Evolutionary conservation across 306 rosid genomes (phyloP).

Genomic region (Cucurbita moschata): DNA sequence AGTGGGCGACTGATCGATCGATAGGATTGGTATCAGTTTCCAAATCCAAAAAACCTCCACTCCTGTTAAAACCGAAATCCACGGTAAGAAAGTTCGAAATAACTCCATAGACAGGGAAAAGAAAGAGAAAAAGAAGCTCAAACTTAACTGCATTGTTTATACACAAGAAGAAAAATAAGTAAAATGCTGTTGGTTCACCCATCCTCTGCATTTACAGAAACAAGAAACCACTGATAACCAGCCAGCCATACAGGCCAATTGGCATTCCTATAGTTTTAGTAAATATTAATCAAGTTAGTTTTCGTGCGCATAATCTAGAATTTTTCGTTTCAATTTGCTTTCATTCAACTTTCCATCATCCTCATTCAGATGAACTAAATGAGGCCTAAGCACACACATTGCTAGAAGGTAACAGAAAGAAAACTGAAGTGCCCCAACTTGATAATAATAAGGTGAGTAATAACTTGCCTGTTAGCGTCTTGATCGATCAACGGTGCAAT

Average conservation of each 20-base stretch:
- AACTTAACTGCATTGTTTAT: neutral
- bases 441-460: neutral
- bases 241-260: neutral
- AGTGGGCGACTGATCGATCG: conserved; percentile 80
- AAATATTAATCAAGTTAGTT: neutral
- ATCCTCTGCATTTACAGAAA: neutral
- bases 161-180: neutral
- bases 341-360: neutral
- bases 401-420: neutral
- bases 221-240: neutral
- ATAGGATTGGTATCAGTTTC: conserved; percentile 80
- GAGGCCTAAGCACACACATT: neutral
- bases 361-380: neutral
- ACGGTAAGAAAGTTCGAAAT: conserved; percentile 6
- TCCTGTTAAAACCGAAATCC: conserved; percentile 30
- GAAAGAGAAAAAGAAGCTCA: neutral
- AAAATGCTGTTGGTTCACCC: neutral
- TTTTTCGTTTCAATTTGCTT: neutral
- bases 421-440: neutral
- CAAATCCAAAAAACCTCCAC: conserved; percentile 44
- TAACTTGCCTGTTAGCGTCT: conserved; percentile 40
- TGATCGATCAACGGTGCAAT: conserved; percentile 19
- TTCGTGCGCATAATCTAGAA: neutral
- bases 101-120: neutral
- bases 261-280: neutral